Percentiles rank a stretch among this genome's conserved stretches.
Evolutionary conservation across 2,329 filamentous ascomycete species (phyloP).

Genomic region (Fusarium sambucinum): DNA sequence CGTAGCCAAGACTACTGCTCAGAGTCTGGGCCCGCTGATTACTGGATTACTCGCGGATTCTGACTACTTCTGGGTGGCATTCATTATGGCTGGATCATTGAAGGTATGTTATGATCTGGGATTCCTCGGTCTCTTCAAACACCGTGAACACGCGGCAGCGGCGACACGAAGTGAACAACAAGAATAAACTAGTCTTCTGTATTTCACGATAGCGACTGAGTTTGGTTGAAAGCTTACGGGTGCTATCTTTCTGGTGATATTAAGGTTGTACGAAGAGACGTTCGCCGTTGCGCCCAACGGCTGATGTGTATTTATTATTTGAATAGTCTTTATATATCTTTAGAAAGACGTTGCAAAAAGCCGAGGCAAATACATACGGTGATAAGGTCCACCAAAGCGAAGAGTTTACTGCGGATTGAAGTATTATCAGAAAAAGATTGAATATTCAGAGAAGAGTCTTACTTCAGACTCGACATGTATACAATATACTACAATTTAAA

Average conservation of each 20-base stretch:
- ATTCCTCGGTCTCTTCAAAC: constrained; percentile 57
- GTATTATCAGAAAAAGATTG: no score
- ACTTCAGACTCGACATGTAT: neutral
- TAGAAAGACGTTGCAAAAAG: neutral
- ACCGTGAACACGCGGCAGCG: constrained; percentile 32
- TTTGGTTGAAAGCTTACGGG: neutral
- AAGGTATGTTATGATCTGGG: constrained; percentile 73
- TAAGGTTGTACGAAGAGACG: neutral
- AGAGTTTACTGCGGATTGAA: neutral
- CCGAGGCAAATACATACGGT: neutral
- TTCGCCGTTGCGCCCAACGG: neutral
- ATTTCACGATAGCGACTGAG: no score
- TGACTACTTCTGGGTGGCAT: constrained; percentile 70
- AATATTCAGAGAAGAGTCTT: neutral
- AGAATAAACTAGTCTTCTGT: neutral
- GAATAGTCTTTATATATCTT: neutral
- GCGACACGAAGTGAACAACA: constrained; percentile 1
- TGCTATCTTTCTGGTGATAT: neutral
- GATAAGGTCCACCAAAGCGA: neutral
- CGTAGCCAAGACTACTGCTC: constrained; percentile 73
- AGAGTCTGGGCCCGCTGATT: constrained; percentile 71
- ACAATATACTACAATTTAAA: neutral
- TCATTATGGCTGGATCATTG: constrained; percentile 71
- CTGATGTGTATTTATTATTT: neutral
- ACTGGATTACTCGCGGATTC: constrained; percentile 72